Conservation (phyloP, 352 stramenopile genomes). For the Phytophthora sp. region DNA sequence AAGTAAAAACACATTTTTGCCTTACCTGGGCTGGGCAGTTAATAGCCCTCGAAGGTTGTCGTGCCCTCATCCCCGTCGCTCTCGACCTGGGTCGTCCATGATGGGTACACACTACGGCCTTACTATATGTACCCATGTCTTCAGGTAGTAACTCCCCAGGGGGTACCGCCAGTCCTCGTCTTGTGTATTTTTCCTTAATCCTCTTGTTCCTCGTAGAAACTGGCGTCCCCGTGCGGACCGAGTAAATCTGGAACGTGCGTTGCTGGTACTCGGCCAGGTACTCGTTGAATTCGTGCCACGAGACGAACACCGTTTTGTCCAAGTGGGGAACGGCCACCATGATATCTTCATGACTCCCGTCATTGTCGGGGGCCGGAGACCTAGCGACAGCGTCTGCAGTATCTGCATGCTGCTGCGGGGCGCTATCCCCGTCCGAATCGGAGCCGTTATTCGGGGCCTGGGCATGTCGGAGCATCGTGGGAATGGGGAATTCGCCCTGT, state of each 20-base stretch:
- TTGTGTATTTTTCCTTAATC: constrained; percentile 27
- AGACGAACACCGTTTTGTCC: constrained; percentile 29
- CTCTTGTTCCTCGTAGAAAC: constrained; percentile 31
- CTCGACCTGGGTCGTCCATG: constrained; percentile 24
- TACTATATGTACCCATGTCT: constrained; percentile 35
- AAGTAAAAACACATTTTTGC: neutral
- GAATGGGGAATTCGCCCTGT: constrained; percentile 27
- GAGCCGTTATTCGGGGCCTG: neutral
- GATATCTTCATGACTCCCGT: constrained; percentile 12
- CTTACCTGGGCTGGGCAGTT: constrained; percentile 37
- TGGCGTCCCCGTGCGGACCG: constrained; percentile 29
- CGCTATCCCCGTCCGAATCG: constrained; percentile 6
- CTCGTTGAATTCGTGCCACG: constrained; percentile 39
- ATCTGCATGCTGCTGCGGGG: neutral
- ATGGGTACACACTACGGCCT: constrained; percentile 38
- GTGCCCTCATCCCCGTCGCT: constrained; percentile 16
- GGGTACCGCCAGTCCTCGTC: constrained; percentile 7
- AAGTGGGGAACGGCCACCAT: constrained; percentile 24
- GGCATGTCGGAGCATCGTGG: constrained; percentile 16
- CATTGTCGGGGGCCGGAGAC: neutral
- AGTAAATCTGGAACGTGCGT: constrained; percentile 42
- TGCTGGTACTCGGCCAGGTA: constrained; percentile 38
- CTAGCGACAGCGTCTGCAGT: neutral
- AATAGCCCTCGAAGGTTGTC: constrained; percentile 27
- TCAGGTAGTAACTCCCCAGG: constrained; percentile 28